Base-by-base conservation (phyloP, 768 basidiomycete genomes). In the Rhodotorula graminis region DNA sequence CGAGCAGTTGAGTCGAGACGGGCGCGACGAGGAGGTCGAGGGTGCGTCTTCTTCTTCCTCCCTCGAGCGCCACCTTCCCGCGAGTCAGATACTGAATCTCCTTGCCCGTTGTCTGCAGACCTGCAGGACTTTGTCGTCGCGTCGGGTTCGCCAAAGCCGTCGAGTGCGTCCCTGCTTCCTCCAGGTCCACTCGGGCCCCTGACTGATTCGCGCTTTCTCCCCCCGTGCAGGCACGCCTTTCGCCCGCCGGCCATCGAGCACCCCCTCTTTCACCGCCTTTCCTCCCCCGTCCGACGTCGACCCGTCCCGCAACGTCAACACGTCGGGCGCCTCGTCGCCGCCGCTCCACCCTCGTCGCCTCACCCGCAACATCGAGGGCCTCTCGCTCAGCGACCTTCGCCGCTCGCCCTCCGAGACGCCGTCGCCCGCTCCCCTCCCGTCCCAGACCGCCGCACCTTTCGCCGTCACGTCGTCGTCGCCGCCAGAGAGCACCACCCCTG, bases 111-210 rank as follows among this genome's bases (percentile, higher is more conserved):
- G 2, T 46, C 8, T 23, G 27, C 56, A 71, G 70, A 71, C 27
- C 56, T 71, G 18, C 12, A 16, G n/a, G 61, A 49, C n/a, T 71
- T 71, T 21, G 65, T 71, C 2, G 47, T 53, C 6, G 70, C 70
- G 0, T 71, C 70, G 0, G 70, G 65, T 14, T 33, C 25, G 8
- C 47, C 65, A 0, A 66, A 65, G 1, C n/a, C 60, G 5, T 71
- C 70, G 23, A 65, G 65, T 9, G 37, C 44, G 10, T 33, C 46
- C 19, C 15, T n/a, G n/a, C n/a, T n/a, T n/a, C n/a, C n/a, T n/a
- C n/a, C n/a, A n/a, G n/a, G n/a, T n/a, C n/a, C n/a, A n/a, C n/a
- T n/a, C n/a, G n/a, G n/a, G n/a, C n/a, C n/a, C n/a, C n/a, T n/a
- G n/a, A n/a, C n/a, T n/a, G n/a, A n/a, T n/a, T n/a, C n/a, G n/a